Percentiles rank a stretch among this genome's conserved stretches.
These are phyloP conservation scores for Collybia sordida DNA, from an alignment of 768 basidiomycete species.

Conservation along the genomic window DNA sequence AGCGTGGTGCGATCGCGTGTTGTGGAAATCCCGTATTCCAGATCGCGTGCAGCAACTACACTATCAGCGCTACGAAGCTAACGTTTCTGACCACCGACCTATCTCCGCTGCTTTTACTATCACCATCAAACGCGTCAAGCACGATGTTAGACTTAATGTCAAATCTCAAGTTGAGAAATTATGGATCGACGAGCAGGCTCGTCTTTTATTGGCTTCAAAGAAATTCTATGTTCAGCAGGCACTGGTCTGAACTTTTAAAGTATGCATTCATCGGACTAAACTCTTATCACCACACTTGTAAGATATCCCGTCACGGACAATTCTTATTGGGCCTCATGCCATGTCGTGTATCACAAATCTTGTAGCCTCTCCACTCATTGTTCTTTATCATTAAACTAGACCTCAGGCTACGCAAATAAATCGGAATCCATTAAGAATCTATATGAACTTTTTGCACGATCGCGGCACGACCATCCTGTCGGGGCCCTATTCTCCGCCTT, in stretches of 20 bases:
- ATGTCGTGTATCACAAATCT: too few relatives aligned
- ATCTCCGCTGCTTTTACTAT: conserved; percentile 78
- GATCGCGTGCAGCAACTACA: conserved; percentile 62
- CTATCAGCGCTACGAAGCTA: conserved; percentile 82
- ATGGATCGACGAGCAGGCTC: conserved; percentile 52
- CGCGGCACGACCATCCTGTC: too few relatives aligned
- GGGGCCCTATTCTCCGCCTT: too few relatives aligned
- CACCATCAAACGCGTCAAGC: conserved; percentile 70
- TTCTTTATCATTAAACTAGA: too few relatives aligned
- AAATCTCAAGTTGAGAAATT: conserved; percentile 52
- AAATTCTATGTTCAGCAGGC: conserved; percentile 40
- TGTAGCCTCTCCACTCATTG: too few relatives aligned
- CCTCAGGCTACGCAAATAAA: too few relatives aligned
- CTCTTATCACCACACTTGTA: background rate
- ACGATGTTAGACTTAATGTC: conserved; percentile 54
- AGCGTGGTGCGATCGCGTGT: conserved; percentile 95
- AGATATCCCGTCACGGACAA: background rate
- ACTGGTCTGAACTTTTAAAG: conserved; percentile 16
- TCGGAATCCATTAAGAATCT: too few relatives aligned
- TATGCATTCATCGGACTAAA: background rate
- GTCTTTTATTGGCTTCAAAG: conserved; percentile 35
- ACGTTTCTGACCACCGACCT: conserved; percentile 89
- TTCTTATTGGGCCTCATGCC: background rate
- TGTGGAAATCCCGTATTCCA: conserved; percentile 66
- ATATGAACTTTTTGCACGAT: too few relatives aligned